Evolutionary conservation across 257 asterid genomes (phyloP).

Genomic region (Parsonsia alboflavescens): DNA sequence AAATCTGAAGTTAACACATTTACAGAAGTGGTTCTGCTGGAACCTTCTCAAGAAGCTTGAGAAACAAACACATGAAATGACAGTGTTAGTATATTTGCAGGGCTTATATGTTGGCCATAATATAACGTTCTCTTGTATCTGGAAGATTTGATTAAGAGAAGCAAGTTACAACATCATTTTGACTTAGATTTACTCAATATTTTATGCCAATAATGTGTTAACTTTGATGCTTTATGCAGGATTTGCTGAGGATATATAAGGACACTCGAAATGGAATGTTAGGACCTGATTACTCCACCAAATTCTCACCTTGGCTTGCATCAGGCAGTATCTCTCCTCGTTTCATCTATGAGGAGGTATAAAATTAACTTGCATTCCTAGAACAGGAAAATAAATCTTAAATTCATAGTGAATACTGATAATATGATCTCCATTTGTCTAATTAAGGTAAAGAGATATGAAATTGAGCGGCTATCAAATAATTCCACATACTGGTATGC

Average conservation of each 20-base stretch:
- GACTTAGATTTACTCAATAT: background rate
- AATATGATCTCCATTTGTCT: slow-evolving; percentile 17
- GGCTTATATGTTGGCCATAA: too few relatives aligned
- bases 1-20: too few relatives aligned
- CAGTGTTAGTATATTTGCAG: background rate
- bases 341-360: slow-evolving; percentile 77
- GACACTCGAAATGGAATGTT: slow-evolving; percentile 91
- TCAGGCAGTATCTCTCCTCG: slow-evolving; percentile 92
- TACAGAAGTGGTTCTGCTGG: background rate
- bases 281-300: slow-evolving; percentile 90
- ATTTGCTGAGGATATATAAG: slow-evolving; percentile 63
- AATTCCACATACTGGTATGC: slow-evolving; percentile 86
- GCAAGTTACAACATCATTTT: background rate
- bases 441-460: slow-evolving; percentile 83
- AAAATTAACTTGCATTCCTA: slow-evolving; percentile 8
- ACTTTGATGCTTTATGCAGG: slow-evolving; percentile 30
- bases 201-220: background rate
- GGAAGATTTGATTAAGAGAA: background rate
- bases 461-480: slow-evolving; percentile 66
- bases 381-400: background rate
- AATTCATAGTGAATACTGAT: slow-evolving; percentile 14
- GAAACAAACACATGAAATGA: background rate
- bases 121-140: background rate
- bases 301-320: slow-evolving; percentile 96
- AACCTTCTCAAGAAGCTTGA: background rate